Evolutionary conservation across 305 asterid genomes (phyloP).

Genomic region (Fraxinus sp.): DNA sequence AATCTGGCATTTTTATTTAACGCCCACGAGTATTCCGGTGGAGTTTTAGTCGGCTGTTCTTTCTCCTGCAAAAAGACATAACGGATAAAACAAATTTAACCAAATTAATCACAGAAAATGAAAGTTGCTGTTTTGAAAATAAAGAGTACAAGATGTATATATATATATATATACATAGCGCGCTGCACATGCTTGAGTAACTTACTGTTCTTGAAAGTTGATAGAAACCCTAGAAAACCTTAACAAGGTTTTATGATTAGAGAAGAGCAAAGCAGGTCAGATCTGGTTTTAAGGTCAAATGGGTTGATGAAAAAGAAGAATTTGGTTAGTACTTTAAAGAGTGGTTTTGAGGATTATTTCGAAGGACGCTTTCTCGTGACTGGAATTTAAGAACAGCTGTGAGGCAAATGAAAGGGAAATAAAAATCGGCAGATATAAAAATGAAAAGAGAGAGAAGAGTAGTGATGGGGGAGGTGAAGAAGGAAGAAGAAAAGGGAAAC

Average conservation of each 20-base stretch:
- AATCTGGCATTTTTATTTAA: constrained; percentile 21
- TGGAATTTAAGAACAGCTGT: constrained; percentile 68
- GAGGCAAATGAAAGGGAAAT: constrained; percentile 34
- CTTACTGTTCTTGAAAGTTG: background rate
- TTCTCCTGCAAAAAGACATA: constrained; percentile 20
- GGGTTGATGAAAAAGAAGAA: constrained; percentile 24
- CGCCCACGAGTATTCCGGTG: constrained; percentile 44
- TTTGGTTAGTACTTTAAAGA: constrained; percentile 21
- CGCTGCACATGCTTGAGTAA: background rate
- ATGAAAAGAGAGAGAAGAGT: constrained; percentile 2
- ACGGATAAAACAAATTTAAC: background rate
- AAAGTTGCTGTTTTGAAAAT: background rate
- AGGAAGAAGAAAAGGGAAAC: background rate
- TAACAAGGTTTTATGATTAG: constrained; percentile 38
- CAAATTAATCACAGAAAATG: background rate
- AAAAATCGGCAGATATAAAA: background rate
- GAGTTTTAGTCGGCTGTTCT: constrained; percentile 25
- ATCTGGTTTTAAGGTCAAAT: constrained; percentile 38
- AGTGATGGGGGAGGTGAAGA: constrained; percentile 3
- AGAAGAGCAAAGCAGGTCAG: constrained; percentile 26
- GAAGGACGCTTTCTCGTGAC: constrained; percentile 68
- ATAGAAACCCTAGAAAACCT: constrained; percentile 17
- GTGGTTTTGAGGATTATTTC: constrained; percentile 27
- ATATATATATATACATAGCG: background rate
- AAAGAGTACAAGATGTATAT: background rate